Conservation (phyloP, 1,139 yeast genomes). For the Hyphopichia khmerensis region DNA sequence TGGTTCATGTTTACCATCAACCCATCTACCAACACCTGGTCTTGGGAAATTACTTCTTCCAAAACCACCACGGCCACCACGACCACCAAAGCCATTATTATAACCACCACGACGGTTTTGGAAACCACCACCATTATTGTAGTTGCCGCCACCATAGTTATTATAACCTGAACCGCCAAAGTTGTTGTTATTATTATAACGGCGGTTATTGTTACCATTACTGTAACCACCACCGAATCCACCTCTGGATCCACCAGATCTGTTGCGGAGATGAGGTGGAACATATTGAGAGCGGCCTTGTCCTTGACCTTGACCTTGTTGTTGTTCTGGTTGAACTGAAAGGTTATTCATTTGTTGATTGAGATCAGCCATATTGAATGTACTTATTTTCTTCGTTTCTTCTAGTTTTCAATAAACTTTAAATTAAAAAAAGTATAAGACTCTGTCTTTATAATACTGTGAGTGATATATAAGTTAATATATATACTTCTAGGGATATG, state of each 20-base stretch:
- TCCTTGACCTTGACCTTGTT: slow-evolving; percentile 11
- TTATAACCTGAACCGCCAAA: slow-evolving; percentile 19
- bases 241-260: slow-evolving; percentile 18
- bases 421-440: too few relatives aligned
- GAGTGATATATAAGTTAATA: slow-evolving; percentile 1
- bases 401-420: not conserved
- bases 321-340: slow-evolving; percentile 29
- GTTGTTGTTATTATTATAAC: not conserved
- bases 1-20: slow-evolving; percentile 86
- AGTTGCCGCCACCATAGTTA: slow-evolving; percentile 20
- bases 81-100: slow-evolving; percentile 24
- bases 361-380: slow-evolving; percentile 36
- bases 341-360: slow-evolving; percentile 46
- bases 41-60: slow-evolving; percentile 21
- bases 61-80: slow-evolving; percentile 17
- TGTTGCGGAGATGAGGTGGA: slow-evolving; percentile 66
- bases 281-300: slow-evolving; percentile 43
- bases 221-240: slow-evolving; percentile 8
- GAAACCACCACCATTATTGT: slow-evolving; percentile 19
- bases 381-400: slow-evolving; percentile 3
- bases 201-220: slow-evolving; percentile 4
- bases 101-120: slow-evolving; percentile 24
- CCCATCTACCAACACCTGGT: slow-evolving; percentile 71
- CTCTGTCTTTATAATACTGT: not conserved
- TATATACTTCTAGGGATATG: not conserved